phyloP scores from a whole-genome alignment of 192 early-diverging fungal genomes.

The Coemansia sp. region DNA sequence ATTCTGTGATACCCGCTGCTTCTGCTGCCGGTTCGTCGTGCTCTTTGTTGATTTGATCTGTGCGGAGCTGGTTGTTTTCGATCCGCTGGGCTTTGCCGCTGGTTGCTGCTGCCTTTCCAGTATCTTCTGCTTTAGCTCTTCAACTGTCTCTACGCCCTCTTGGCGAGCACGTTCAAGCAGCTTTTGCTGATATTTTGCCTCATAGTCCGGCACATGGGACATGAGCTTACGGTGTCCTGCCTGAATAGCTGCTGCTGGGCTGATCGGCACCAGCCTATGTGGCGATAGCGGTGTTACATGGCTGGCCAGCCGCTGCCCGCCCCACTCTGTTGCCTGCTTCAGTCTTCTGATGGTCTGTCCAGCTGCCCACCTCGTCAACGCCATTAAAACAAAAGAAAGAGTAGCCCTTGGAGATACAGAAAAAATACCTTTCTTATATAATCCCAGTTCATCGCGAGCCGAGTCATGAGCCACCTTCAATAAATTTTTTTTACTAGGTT shows the following conservation, averaged over 20 bases:
- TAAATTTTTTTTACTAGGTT: background rate
- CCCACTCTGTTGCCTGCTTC: background rate
- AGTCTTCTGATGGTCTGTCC: background rate
- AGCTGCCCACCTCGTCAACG: too few relatives aligned
- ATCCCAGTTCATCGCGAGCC: background rate
- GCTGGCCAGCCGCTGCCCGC: conserved; percentile 24
- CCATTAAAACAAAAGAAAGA: too few relatives aligned
- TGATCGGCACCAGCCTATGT: conserved; percentile 12
- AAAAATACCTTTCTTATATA: too few relatives aligned
- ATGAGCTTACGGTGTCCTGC: conserved; percentile 27
- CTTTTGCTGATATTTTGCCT: conserved; percentile 66
- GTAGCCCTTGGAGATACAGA: too few relatives aligned
- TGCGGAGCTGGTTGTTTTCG: background rate
- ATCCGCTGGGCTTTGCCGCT: background rate
- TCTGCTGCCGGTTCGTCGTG: conserved; percentile 8
- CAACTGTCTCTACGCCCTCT: conserved; percentile 32
- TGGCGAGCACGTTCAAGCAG: conserved; percentile 56
- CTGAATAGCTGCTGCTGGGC: background rate
- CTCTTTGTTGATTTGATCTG: background rate
- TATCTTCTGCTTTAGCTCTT: conserved; percentile 36
- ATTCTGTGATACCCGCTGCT: conserved; percentile 2
- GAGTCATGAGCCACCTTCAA: background rate
- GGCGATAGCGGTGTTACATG: conserved; percentile 27
- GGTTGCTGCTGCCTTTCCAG: conserved; percentile 2
- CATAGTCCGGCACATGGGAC: conserved; percentile 55